phyloP scores from a whole-genome alignment of 805 yeast species.

The Zygotorulaspora florentina region DNA sequence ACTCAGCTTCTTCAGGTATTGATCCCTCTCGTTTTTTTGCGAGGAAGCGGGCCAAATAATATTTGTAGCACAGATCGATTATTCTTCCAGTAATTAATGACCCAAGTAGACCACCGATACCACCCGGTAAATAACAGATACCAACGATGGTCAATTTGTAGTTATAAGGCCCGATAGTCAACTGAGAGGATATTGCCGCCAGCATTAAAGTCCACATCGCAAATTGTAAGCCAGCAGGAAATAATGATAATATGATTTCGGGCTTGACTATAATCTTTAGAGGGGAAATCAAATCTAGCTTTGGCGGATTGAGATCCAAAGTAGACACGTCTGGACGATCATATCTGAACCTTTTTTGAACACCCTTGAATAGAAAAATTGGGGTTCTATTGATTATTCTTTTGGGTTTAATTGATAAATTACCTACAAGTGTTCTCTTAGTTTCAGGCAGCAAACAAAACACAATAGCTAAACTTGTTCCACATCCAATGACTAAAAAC shows the following conservation, averaged over 20 bases:
- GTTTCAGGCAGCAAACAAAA: slow-evolving; percentile 65
- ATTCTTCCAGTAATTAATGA: slow-evolving; percentile 55
- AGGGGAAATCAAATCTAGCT: slow-evolving; percentile 36
- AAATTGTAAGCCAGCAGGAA: slow-evolving; percentile 60
- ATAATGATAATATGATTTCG: slow-evolving; percentile 46
- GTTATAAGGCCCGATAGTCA: slow-evolving; percentile 45
- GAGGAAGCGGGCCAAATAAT: slow-evolving; percentile 25
- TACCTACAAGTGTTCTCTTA: slow-evolving; percentile 63
- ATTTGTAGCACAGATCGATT: slow-evolving; percentile 48
- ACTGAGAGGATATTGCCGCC: slow-evolving; percentile 55
- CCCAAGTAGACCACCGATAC: slow-evolving; percentile 62
- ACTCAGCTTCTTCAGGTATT: slow-evolving; percentile 32
- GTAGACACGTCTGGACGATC: slow-evolving; percentile 33
- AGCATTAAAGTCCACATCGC: slow-evolving; percentile 67
- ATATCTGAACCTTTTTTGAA: slow-evolving; percentile 23
- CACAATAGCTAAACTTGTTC: slow-evolving; percentile 37
- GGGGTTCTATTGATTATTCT: slow-evolving; percentile 43
- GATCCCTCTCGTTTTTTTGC: slow-evolving; percentile 23
- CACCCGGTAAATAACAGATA: slow-evolving; percentile 68
- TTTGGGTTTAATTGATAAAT: slow-evolving; percentile 58
- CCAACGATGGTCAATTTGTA: slow-evolving; percentile 58
- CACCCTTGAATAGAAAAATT: slow-evolving; percentile 30
- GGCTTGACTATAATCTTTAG: slow-evolving; percentile 42
- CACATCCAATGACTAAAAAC: slow-evolving; percentile 65
- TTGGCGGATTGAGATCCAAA: slow-evolving; percentile 22